These are phyloP conservation scores for Jimgerdemannia flammicorona DNA, from an alignment of 192 early-diverging fungal genomes.

Conservation along the genomic window DNA sequence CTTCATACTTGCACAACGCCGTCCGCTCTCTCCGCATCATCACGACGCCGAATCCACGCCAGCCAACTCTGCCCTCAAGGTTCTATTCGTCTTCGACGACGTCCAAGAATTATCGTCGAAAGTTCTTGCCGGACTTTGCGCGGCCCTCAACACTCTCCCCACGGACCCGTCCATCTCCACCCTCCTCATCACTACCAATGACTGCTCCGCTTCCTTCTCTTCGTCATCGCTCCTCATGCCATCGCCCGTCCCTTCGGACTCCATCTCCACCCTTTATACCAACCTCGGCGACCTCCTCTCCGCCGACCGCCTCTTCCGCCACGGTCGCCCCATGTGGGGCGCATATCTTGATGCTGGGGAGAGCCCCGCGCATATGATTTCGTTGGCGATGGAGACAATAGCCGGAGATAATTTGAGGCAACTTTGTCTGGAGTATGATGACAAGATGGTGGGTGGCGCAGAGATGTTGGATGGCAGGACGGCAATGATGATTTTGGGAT, in stretches of 20 bases:
- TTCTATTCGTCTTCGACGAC: background rate
- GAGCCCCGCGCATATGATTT: background rate
- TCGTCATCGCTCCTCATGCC: background rate
- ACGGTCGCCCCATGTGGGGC: background rate
- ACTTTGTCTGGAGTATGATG: background rate
- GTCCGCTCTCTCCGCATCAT: background rate
- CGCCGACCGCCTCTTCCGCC: background rate
- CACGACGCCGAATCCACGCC: background rate
- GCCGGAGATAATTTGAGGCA: background rate
- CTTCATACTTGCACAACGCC: background rate
- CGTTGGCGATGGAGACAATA: background rate
- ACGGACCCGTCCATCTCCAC: background rate
- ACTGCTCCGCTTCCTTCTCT: background rate
- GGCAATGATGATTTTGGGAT: background rate
- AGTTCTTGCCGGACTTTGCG: background rate
- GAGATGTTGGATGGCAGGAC: background rate
- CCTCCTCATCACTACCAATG: background rate
- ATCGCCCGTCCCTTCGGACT: background rate
- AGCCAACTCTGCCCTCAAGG: background rate
- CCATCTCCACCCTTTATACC: background rate
- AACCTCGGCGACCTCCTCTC: background rate
- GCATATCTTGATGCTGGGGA: background rate
- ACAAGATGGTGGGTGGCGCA: background rate
- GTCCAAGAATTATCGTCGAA: background rate
- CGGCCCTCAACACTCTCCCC: background rate